Conservation (phyloP, 768 basidiomycete genomes). For the Termitomyces sp. region DNA sequence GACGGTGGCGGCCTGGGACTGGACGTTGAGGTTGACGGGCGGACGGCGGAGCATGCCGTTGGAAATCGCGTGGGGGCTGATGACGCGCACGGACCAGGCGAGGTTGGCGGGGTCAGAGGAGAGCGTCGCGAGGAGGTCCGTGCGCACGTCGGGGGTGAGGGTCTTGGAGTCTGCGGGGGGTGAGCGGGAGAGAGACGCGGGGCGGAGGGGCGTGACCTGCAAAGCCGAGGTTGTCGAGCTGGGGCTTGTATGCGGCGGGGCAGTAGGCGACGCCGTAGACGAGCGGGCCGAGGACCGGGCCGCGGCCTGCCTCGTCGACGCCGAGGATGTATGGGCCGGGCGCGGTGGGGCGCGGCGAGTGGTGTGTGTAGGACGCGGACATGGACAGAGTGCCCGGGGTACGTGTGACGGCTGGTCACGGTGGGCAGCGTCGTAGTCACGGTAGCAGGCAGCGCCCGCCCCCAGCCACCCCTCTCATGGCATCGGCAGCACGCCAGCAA, state of each 20-base stretch:
- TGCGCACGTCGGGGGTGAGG: slow-evolving; percentile 66
- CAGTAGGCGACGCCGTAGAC: slow-evolving; percentile 97
- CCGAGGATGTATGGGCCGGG: slow-evolving; percentile 87
- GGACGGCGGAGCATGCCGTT: slow-evolving; percentile 83
- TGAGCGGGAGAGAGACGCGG: too few species aligned
- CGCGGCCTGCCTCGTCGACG: slow-evolving; percentile 97
- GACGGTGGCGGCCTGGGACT: slow-evolving; percentile 87
- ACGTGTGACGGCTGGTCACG: background rate
- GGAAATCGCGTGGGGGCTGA: slow-evolving; percentile 90
- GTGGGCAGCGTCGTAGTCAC: too few species aligned
- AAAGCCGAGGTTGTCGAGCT: slow-evolving; percentile 80
- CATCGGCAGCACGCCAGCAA: slow-evolving; percentile 46
- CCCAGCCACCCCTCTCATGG: slow-evolving; percentile 6
- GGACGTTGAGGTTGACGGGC: slow-evolving; percentile 82
- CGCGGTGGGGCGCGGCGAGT: slow-evolving; percentile 66
- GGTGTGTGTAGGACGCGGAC: slow-evolving; percentile 80
- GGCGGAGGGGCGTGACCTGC: slow-evolving; percentile 51
- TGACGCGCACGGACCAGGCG: slow-evolving; percentile 78
- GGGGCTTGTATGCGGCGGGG: slow-evolving; percentile 67
- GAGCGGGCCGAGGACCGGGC: slow-evolving; percentile 91
- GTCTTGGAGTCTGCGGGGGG: slow-evolving; percentile 80
- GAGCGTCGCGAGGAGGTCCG: slow-evolving; percentile 59
- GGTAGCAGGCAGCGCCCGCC: too few species aligned
- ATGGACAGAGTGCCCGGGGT: slow-evolving; percentile 9
- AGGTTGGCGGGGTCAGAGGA: slow-evolving; percentile 66